Evolutionary conservation across 805 yeast species (phyloP), one percentile per base, ranked within the genome.

Genomic region (Saturnispora diversa): DNA sequence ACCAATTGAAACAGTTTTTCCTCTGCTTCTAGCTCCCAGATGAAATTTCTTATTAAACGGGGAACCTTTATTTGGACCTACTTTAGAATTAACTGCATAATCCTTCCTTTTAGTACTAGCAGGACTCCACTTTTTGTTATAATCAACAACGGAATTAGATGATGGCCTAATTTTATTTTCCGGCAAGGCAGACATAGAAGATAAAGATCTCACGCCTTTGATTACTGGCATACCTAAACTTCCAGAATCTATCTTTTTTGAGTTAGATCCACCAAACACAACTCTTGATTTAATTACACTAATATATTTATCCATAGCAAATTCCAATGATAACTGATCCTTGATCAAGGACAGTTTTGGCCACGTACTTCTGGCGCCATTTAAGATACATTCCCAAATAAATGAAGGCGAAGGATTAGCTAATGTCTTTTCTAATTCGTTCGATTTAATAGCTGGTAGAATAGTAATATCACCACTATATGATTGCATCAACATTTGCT

Each of bases 381-480:
- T 70, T 29, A 77, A 68, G 2, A 81, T 72, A 44, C 84, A 74
- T 43, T 80, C 81, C 34, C 78, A 58, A 32, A 88, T 58, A 51
- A 83, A 85, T 39, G 76, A 84, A 0, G 83, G 78, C 0, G 88
- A 73, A 2, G 99, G 99, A 54, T 92, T 90, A 16, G 72, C 70
- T 50, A 92, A 68, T 24, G 92, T 58, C 42, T 75, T 76, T 27
- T 69, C 60, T 37, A 84, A 63, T 46, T 85, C 87, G 1, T 67
- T 49, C 39, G 76, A 60, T 28, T 70, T 64, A 43, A 83, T 66
- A 37, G 82, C 84, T 0, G 97, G 98, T 33, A 94, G 60, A 34
- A 92, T 87, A 1, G 97, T 92, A 29, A 92, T 81, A 58, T 92
- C 94, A 1, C 98, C 99, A 10, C 88, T 79, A 57, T 92, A 92